Evolutionary conservation across 1,284 basidiomycete genomes (phyloP), one percentile per base, ranked within the genome.

Genomic region (Bondarzewia mesenterica): DNA sequence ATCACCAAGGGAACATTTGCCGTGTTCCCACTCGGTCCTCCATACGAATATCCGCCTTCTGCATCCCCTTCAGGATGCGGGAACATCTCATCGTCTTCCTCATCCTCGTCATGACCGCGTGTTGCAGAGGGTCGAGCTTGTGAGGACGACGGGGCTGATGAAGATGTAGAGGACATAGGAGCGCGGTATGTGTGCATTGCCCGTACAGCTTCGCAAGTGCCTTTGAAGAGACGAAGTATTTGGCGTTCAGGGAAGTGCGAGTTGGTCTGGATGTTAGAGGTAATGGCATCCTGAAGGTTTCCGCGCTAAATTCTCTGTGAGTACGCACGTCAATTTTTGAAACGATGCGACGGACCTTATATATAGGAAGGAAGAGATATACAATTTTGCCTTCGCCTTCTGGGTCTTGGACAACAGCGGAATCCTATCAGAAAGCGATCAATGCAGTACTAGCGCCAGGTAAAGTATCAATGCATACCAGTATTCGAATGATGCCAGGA

Each of bases 271-370:
- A 88, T 78, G 60, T 95, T 85, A 26, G 83, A 75, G 56, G 92
- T 91, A 59, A 99, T 97, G 36, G 84, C 84, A 62, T 99, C 93
- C 75, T 99, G 96, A 15, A 99, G 75, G 62, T 97, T 97, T 29
- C 92, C 92, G 48, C 83, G 77, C 86, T 91, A 54, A 22, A 46
- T 4, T 6, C 12, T 22, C 16, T 42, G 44, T 54, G 16, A 37
- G 22, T 26, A 25, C 51, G 7, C 12, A 38, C 44, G 23, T 49
- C 47, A 42, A 23, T 21, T 29, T 35, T 4, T 22, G 21, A 32
- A 42, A 26, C 25, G 44, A 42, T 26, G 39, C 21, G 14, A 57
- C 61, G 41, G 50, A 81, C 87, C 71, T 88, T 85, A 71, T 93
- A 95, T 39, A 91, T 73, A 1, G 93, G 93, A 14, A 96, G 71